A percentile compares a stretch with the other conserved stretches of the same genome.
These are phyloP conservation scores for Davidsoniella australis DNA, from an alignment of 2,329 filamentous ascomycete genomes.

Conservation along the genomic window DNA sequence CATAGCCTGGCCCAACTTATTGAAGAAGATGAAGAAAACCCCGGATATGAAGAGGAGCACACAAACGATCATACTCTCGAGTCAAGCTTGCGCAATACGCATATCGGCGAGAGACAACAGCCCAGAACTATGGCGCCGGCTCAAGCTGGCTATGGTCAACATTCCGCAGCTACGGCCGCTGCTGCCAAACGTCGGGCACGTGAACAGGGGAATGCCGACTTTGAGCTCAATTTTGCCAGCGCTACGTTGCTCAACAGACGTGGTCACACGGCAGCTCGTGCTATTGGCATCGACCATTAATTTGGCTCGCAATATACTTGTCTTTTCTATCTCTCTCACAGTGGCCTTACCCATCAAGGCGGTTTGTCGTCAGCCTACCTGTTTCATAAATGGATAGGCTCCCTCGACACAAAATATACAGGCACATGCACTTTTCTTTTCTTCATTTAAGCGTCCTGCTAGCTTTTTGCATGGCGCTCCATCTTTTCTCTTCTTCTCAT, in stretches of 20 bases:
- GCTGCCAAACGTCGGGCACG: constrained; percentile 67
- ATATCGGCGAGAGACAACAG: constrained; percentile 42
- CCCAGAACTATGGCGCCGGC: constrained; percentile 20
- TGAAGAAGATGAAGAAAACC: constrained; percentile 48
- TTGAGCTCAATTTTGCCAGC: constrained; percentile 83
- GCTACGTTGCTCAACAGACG: constrained; percentile 71
- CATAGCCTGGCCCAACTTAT: constrained; percentile 50
- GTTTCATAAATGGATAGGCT: no score
- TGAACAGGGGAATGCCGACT: constrained; percentile 57
- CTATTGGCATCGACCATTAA: constrained; percentile 16
- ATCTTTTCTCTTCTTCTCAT: no score
- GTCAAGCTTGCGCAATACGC: constrained; percentile 71
- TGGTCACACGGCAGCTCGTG: constrained; percentile 32
- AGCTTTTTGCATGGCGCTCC: background rate
- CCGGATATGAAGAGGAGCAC: constrained; percentile 16
- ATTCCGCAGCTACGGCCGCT: constrained; percentile 66
- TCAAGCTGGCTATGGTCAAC: constrained; percentile 60
- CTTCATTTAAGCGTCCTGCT: background rate
- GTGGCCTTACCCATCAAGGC: no score
- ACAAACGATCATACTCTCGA: constrained; percentile 51
- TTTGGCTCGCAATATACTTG: constrained; percentile 16
- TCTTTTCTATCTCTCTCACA: background rate
- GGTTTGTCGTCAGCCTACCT: no score
- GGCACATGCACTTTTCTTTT: background rate
- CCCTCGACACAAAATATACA: background rate